Percentiles rank a stretch among this genome's conserved stretches.
phyloP scores from a whole-genome alignment of 495 filamentous ascomycete genomes.

The Penicillium paxilli region DNA sequence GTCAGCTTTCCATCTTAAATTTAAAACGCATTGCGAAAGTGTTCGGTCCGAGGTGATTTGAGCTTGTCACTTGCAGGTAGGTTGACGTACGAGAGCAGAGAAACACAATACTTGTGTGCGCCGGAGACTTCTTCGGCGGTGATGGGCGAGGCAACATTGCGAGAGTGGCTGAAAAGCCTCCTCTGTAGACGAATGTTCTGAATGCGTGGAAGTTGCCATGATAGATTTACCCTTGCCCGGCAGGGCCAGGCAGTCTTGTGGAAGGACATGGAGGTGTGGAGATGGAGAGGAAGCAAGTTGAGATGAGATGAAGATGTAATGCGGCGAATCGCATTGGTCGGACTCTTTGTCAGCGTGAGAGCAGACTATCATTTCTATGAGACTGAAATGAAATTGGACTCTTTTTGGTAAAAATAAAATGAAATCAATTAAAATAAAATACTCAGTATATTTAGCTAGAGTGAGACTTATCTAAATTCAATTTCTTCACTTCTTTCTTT shows the following conservation, averaged over 20 bases:
- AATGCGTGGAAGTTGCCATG: constrained; percentile 11
- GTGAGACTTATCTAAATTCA: not conserved
- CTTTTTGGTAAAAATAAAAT: not conserved
- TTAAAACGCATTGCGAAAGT: not conserved
- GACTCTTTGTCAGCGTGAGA: constrained; percentile 15
- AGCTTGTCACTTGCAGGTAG: not conserved
- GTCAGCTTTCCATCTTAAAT: not conserved
- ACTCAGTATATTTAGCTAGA: not conserved
- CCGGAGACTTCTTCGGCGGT: constrained; percentile 50
- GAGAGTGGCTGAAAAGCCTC: constrained; percentile 27
- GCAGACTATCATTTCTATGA: no score
- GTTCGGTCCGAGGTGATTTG: not conserved
- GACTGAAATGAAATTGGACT: no score
- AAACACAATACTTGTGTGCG: constrained; percentile 56
- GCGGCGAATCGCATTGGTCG: constrained; percentile 31
- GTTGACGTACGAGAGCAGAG: constrained; percentile 53
- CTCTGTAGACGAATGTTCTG: constrained; percentile 13
- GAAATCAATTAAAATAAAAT: not conserved
- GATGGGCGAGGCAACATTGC: constrained; percentile 10
- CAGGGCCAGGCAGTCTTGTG: constrained; percentile 20
- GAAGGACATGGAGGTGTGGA: constrained; percentile 25
- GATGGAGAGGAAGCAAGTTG: constrained; percentile 6
- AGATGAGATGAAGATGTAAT: constrained; percentile 18
- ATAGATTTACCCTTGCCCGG: constrained; percentile 18
- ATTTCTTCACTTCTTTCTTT: no score